Evolutionary conservation across 768 basidiomycete genomes (phyloP), one percentile per base, ranked within the genome.

Genomic region (Podaxis rugospora): DNA sequence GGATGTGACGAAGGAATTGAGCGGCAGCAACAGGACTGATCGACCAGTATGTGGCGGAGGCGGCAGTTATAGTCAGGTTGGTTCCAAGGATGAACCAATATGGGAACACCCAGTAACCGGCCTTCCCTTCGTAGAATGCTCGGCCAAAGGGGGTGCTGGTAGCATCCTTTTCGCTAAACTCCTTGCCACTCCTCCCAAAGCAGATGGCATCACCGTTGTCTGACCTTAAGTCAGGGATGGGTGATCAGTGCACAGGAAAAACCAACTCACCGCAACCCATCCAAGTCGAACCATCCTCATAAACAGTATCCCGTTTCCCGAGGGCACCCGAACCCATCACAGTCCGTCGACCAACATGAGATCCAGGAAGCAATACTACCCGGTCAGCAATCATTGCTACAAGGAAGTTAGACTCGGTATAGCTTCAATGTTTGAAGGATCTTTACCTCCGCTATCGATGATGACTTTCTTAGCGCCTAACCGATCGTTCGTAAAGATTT

Each of bases 381-480:
- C 79, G 76, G 65, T 81, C 80, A n/a, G 79, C 79, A 35, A 81
- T 76, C 80, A 80, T 81, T 27, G 79, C 78, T 73, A 54, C 13
- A 64, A 16, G 9, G 49, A 46, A 18, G n/a, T 57, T n/a, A 49
- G 21, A 42, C 53, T 13, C 59, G 51, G 35, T 50, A 28, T 27
- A 3, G 7, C 5, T 16, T n/a, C 18, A 7, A 44, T 40, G 11
- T 7, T 55, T 25, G 14, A 28, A 44, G 52, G 16, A 11, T 10
- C 3, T 55, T 59, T 57, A 74, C 76, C 75, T 56, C 80, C 80
- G 44, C 69, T 68, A n/a, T 69, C 75, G 59, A 81, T 75, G 7
- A 69, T 66, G 49, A 81, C 76, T 57, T 71, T 76, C 10, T 64
- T 71, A 10, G 78, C 67, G 11, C 80, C 80, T 21, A 77, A 57